Evolutionary conservation across 2,329 filamentous ascomycete species (phyloP).

Genomic region (Aspergillus niger): DNA sequence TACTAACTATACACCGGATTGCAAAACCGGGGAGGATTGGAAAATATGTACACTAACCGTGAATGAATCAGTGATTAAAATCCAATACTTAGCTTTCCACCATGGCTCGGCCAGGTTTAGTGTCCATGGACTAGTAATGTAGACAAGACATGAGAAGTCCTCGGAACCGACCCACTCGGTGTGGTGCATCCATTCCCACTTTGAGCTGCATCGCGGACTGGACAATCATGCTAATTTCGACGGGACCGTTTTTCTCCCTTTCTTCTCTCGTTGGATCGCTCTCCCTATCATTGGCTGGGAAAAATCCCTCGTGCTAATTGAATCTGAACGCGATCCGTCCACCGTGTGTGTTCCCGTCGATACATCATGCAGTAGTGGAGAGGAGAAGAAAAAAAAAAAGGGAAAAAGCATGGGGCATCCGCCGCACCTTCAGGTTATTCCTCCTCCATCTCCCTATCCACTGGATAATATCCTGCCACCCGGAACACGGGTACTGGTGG

Average conservation of each 20-base stretch:
- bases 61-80: background rate
- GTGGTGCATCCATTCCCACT: background rate
- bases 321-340: conserved; percentile 14
- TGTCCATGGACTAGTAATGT: background rate
- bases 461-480: background rate
- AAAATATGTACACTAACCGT: background rate
- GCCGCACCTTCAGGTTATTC: background rate
- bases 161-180: background rate
- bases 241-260: conserved; percentile 18
- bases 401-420: background rate
- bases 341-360: background rate
- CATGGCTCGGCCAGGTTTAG: conserved; percentile 1
- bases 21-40: background rate
- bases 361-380: conserved; percentile 4
- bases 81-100: conserved; percentile 3
- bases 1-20: too few relatives aligned
- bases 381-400: too few relatives aligned
- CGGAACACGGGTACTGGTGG: too few relatives aligned
- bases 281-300: conserved; percentile 18
- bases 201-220: conserved; percentile 12
- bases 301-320: conserved; percentile 28
- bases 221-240: conserved; percentile 7
- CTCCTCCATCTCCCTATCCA: conserved; percentile 4
- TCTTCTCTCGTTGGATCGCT: conserved; percentile 10
- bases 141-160: background rate